Base-by-base conservation (phyloP, 306 rosid species). In the Sechiopsis laciniata region DNA sequence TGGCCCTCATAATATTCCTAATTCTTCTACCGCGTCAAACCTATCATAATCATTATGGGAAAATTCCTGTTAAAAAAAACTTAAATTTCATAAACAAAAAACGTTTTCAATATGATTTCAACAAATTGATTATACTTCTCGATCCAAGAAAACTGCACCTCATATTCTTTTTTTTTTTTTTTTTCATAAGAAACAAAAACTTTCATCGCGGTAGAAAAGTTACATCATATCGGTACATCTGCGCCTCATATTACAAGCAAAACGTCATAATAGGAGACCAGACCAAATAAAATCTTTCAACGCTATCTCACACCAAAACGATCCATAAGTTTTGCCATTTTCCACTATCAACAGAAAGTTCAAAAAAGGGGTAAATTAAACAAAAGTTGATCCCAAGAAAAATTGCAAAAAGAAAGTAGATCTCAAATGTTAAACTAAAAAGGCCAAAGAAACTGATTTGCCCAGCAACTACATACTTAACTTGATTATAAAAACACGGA, bases 371-470 rank as follows among this genome's bases (percentile, higher is more conserved):
- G 2, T 13, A 70, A 50, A 17, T 52, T 54, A 10, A 51, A 35
- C 46, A 53, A 52, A 53, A 53, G n/a, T 71, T 35, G 56, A 71
- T 71, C 74, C 13, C 9, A 46, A 21, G 20, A 4, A 19, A 37
- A 56, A 73, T 21, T 37, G 42, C 45, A 20, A 42, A 37, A 42
- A 19, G 17, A 32, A 72, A 20, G 69, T 42, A 20, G 32, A 73
- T 1, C 64, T 42, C 67, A 58, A 73, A 58, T 24, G 53, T 55
- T 54, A 51, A 10, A 45, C 73, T 68, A 73, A 42, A 42, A 19
- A 73, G 55, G 69, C 76, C 76, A 57, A 73, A 73, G 69, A 73
- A 57, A 66, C 19, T 42, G 67, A 55, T 73, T 73, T 57, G 67
- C 69, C 76, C 65, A 58, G 42, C 42, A 37, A 56, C 55, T 26